phyloP scores from a whole-genome alignment of 2,329 filamentous ascomycete species.

The Xylaria sp. region DNA sequence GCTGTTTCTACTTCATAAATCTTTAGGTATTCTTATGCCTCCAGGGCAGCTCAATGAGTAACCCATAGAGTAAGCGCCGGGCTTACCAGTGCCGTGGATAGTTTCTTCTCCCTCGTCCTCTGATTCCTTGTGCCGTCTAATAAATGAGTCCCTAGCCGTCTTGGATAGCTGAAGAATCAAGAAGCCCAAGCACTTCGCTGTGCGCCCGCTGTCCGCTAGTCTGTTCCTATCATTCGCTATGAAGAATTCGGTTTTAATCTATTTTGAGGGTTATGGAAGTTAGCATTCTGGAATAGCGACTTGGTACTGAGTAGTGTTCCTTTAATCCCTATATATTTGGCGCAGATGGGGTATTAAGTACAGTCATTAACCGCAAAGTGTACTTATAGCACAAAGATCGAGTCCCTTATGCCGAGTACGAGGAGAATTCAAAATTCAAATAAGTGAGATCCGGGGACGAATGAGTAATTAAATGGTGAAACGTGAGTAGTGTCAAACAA shows the following conservation, averaged over 20 bases:
- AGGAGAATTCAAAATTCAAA: background rate
- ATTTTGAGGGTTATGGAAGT: background rate
- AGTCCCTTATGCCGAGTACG: background rate
- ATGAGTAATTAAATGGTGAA: background rate
- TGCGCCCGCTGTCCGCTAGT: background rate
- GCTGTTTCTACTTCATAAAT: slow-evolving; percentile 11
- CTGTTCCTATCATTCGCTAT: background rate
- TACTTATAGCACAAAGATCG: background rate
- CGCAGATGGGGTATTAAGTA: background rate
- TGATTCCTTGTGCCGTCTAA: background rate
- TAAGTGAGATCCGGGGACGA: background rate
- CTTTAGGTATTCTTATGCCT: background rate
- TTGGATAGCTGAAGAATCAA: background rate
- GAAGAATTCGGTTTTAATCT: slow-evolving; percentile 15
- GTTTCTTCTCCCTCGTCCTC: background rate
- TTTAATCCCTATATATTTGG: background rate
- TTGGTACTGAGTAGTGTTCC: background rate
- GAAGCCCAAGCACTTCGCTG: background rate
- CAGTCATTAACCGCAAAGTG: background rate
- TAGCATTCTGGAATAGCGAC: background rate
- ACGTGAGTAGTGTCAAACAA: background rate
- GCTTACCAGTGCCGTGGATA: background rate
- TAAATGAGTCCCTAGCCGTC: background rate
- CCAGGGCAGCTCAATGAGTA: background rate
- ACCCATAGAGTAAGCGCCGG: background rate